Base-by-base conservation (phyloP, 768 basidiomycete genomes). In the Rubroboletus pulcherrimus region DNA sequence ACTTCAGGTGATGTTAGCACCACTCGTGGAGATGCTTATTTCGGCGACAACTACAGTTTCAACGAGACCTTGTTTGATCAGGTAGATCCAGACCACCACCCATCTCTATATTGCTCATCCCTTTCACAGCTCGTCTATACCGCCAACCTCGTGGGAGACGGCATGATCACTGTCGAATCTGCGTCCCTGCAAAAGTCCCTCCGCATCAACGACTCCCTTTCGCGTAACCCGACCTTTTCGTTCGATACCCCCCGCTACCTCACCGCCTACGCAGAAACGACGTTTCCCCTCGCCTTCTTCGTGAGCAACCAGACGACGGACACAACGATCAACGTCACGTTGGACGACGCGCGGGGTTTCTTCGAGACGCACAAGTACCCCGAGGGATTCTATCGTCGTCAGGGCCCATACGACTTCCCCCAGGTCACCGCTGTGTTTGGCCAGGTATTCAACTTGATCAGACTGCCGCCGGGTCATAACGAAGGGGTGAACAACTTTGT, bases 121-220 rank as follows among this genome's bases (percentile, higher is more conserved):
- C 3, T 42, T 47, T 39, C 34, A 34, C 10, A 67, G 66, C 56
- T 65, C 17, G 45, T 45, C 7, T 24, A 47, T 17, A 51, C 66
- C 1, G 66, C 65, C 41, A 48, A 68, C 5, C 53, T 60, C 7
- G 56, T 60, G 10, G 65, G 65, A 15, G n/a, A 38, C 43, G 63
- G 65, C 0, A 21, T 46, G 35, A 50, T 68, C 41, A 66, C 65
- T 1, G 6, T 68, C 19, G 58, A 67, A 45, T 65, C 66, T 2
- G 54, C 63, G 21, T 33, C 63, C 14, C 19, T 68, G 30, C 56
- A 66, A 39, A 66, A 68, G 31, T 30, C 35, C 1, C 48, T 49
- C 5, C 63, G 66, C n/a, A 66, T 66, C 41, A 68, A 60, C 31
- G 58, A 68, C 47, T 66, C 65, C 21, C 65, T 66, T 19, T 63